Evolutionary conservation across 78 protist genomes (phyloP).

Genomic region (Anaeramoeba flamelloides): DNA sequence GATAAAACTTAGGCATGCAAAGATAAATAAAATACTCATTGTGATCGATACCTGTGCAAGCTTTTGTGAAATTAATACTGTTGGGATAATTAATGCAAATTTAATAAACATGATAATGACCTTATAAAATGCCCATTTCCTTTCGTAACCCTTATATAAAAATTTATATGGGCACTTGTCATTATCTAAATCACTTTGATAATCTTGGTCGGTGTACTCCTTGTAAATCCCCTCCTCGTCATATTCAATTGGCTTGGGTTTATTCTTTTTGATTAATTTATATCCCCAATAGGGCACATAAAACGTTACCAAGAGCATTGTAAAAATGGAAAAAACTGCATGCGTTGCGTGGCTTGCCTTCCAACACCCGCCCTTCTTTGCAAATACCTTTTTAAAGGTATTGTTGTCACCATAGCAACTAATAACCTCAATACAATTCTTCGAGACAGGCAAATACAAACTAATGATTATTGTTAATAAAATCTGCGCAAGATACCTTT

Average conservation of each 20-base stretch:
- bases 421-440: neutral
- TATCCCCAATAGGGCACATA: neutral
- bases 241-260: neutral
- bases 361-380: neutral
- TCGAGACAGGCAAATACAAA: neutral
- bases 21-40: neutral
- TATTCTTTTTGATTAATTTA: neutral
- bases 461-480: neutral
- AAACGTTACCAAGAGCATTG: neutral
- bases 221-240: neutral
- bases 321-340: neutral
- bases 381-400: too few relatives aligned
- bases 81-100: neutral
- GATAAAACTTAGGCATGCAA: neutral
- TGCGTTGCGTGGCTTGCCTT: neutral
- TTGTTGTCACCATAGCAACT: neutral
- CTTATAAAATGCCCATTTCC: neutral
- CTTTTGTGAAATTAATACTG: neutral
- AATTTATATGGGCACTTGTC: conserved; percentile 2
- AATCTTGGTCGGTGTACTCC: neutral
- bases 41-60: neutral
- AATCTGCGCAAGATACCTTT: neutral
- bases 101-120: neutral
- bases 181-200: neutral
- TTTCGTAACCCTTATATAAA: neutral